Percentiles rank a stretch among this genome's conserved stretches.
Evolutionary conservation across 2,329 filamentous ascomycete genomes (phyloP).

Genomic region (Claviceps humidiphila): DNA sequence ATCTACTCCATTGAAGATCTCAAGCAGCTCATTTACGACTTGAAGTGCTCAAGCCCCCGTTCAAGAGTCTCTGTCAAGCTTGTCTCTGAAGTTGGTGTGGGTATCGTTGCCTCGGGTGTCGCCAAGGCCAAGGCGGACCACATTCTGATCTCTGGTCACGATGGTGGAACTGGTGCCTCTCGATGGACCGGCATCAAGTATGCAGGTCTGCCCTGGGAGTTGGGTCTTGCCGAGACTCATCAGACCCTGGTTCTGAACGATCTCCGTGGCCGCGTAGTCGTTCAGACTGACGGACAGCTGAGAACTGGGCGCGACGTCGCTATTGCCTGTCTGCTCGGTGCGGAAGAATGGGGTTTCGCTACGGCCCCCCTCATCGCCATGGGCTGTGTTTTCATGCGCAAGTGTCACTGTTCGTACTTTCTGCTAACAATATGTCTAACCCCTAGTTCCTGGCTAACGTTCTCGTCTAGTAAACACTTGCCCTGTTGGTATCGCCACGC

Average conservation of each 20-base stretch:
- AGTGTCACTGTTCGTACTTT: slow-evolving; percentile 37
- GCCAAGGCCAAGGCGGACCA: slow-evolving; percentile 96
- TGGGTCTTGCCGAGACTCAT: slow-evolving; percentile 93
- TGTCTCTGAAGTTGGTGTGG: slow-evolving; percentile 92
- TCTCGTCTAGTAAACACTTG: slow-evolving; percentile 46
- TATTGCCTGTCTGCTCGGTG: slow-evolving; percentile 85
- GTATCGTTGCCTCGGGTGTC: slow-evolving; percentile 93
- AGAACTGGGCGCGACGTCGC: slow-evolving; percentile 87
- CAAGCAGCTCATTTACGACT: slow-evolving; percentile 94
- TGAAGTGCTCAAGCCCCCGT: slow-evolving; percentile 91
- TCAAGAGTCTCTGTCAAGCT: slow-evolving; percentile 92
- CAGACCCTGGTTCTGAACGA: slow-evolving; percentile 94
- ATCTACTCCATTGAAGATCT: slow-evolving; percentile 98
- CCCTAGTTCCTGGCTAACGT: not conserved
- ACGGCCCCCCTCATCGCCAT: slow-evolving; percentile 91
- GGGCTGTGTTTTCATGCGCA: slow-evolving; percentile 92
- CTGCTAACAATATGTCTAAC: no score
- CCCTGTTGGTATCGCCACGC: slow-evolving; percentile 88
- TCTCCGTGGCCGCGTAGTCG: slow-evolving; percentile 84
- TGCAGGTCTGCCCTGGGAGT: slow-evolving; percentile 88
- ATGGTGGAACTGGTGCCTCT: slow-evolving; percentile 92
- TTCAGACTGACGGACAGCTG: slow-evolving; percentile 91
- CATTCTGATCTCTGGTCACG: slow-evolving; percentile 91
- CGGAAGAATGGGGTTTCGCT: slow-evolving; percentile 96
- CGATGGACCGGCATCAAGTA: slow-evolving; percentile 99